Evolutionary conservation across 2,329 filamentous ascomycete genomes (phyloP), one percentile per base, ranked within the genome.

Genomic region (Monilinia laxa): DNA sequence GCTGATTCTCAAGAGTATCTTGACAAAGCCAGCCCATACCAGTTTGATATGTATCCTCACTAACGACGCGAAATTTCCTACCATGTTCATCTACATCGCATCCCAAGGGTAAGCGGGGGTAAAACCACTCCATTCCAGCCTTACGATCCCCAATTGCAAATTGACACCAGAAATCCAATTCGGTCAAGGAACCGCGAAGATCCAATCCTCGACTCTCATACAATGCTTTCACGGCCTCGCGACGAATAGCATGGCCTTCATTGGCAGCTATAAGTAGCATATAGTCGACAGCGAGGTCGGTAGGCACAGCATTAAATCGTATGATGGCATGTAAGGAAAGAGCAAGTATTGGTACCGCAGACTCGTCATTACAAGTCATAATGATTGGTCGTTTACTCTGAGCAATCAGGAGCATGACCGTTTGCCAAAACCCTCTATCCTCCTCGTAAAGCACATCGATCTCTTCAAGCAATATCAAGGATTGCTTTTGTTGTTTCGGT

Each of bases 131-230:
- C 55, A 96, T 85, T 0, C 95, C 94, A 25, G 91, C 90, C 72
- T 90, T 90, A n/a, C 87, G 83, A 75, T 97, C 95, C 6, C 95
- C 96, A 12, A 99, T 87, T 0, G 90, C 92, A 78, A 98, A 93
- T 76, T 99, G 95, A 76, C 96, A 99, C 94, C 94, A 99, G 76
- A 96, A 95, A 76, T 96, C 89, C 38, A 99, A 83, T 69, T 98
- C 93, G 66, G 85, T 88, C 59, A 99, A 86, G 2, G 90, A 88
- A 28, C 89, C 92, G 65, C 95, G 88, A 16, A 99, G 80, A 76
- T 99, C 95, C 38, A 83, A 79, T 2, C 83, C 77, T 64, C 90
- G 89, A 18, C 86, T 86, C 64, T 84, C 81, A 74, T 93, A 97
- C 2, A 99, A 82, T 9, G 85, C 80, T 62, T 84, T 81, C 0